Evolutionary conservation across 495 filamentous ascomycete genomes (phyloP), one percentile per base, ranked within the genome.

Genomic region (Massariosphaeria phaeospora): DNA sequence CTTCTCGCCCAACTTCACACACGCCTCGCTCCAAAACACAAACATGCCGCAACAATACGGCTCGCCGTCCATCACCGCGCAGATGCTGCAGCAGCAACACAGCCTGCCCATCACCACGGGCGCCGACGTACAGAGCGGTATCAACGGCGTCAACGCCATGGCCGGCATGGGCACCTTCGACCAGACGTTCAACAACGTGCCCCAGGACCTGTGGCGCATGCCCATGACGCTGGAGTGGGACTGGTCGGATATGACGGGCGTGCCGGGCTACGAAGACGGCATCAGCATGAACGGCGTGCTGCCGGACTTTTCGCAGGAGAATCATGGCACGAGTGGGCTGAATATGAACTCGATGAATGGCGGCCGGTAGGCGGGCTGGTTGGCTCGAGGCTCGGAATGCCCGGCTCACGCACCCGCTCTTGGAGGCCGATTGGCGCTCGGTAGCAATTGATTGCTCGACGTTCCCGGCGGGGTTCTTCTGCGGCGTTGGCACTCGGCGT

Each of bases 141-240:
- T 57, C 33, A 36, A 44, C 17, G 45, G 39, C 40, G 59, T 59
- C 39, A 26, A 30, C 10, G 52, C 44, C 31, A 58, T 63, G 42
- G 49, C 45, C 27, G 17, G 29, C 10, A 69, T 76, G 54, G 68
- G 66, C 35, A 71, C 73, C 20, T 90, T 89, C 66, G 89, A 96
- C 66, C 89, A 96, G 58, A 90, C 91, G 1, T 89, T 95, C 63
- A 51, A 40, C 39, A 55, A 45, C 25, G 85, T 97, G 38, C 93
- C 93, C n/a, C 89, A 91, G 62, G 94, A 97, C 74, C 71, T 98
- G 45, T 98, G 91, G 86, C 85, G 89, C 68, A 85, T 96, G 81
- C 86, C 90, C 9, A 94, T 95, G 84, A 93, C 88, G 12, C 79
- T 97, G 18, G 94, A 97, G 66, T 98, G 94, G 94, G 89, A 97